Conservation (phyloP, 345 rosid species). For the Arabidopsis thaliana region TAIR10.1 NC_003070.9:28323501-28324000, state of each 20-base stretch:
- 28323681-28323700: too few species aligned
- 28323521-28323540: constrained; percentile 32
- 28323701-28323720: too few species aligned
- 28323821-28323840: too few species aligned
- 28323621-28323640: constrained; percentile 1
- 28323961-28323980: neutral
- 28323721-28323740: too few species aligned
- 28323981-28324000: neutral
- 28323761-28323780: too few species aligned
- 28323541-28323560: constrained; percentile 4
- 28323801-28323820: too few species aligned
- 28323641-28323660: neutral
- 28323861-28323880: neutral
- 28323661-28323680: neutral
- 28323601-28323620: neutral
- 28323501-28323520: constrained; percentile 39
- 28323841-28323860: neutral
- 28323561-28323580: neutral
- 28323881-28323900: neutral
- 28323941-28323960: neutral
- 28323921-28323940: neutral
- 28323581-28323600: constrained; percentile 3
- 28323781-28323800: too few species aligned
- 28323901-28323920: constrained; percentile 7
- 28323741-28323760: too few species aligned